These are phyloP conservation scores for Talaromyces proteolyticus DNA, from an alignment of 495 filamentous ascomycete genomes.

Conservation along the genomic window DNA sequence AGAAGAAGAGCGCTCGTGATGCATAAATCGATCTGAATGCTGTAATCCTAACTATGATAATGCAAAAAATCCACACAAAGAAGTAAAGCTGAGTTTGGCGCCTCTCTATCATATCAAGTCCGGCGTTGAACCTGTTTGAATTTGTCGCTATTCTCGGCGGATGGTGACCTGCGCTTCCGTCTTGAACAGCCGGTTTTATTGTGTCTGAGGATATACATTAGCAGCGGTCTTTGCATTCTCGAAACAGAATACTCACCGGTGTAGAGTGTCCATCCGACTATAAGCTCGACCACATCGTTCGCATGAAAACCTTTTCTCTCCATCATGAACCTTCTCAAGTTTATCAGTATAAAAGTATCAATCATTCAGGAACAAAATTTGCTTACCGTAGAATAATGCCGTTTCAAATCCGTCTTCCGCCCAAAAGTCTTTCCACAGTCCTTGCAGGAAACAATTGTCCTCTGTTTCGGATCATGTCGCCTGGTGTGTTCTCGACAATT, in stretches of 20 bases:
- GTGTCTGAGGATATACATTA: conserved; percentile 1
- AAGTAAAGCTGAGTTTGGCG: no score
- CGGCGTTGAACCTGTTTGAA: no score
- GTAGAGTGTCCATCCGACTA: conserved; percentile 76
- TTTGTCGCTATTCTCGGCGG: neutral
- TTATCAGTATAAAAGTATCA: conserved; percentile 10
- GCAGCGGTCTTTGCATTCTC: neutral
- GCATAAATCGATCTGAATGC: no score
- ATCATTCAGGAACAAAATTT: neutral
- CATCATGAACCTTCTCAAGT: conserved; percentile 56
- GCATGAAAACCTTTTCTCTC: conserved; percentile 65
- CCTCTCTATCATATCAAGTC: no score
- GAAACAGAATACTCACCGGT: conserved; percentile 49
- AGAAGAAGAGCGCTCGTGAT: no score
- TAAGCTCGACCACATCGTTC: conserved; percentile 67
- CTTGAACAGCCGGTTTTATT: neutral
- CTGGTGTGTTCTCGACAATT: conserved; percentile 91
- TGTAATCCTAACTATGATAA: no score
- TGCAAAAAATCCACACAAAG: no score
- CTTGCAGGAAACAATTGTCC: conserved; percentile 64
- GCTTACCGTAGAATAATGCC: conserved; percentile 76
- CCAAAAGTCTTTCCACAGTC: conserved; percentile 42
- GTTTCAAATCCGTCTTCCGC: conserved; percentile 74
- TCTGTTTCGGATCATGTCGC: conserved; percentile 73
- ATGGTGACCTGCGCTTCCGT: neutral